Evolutionary conservation across 495 filamentous ascomycete species (phyloP).

Genomic region (Lasiosphaeria hispida): DNA sequence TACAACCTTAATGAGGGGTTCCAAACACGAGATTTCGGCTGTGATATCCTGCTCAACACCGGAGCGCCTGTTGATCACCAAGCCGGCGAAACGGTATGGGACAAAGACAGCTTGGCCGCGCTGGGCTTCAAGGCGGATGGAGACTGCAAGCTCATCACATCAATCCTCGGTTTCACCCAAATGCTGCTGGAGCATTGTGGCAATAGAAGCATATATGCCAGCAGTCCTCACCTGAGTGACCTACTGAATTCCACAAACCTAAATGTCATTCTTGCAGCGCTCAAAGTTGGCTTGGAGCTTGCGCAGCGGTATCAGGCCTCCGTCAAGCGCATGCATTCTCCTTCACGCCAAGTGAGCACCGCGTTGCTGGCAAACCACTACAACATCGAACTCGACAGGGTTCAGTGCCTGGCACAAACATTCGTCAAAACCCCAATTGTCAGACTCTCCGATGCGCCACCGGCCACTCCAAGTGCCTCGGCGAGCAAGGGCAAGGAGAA

Average conservation of each 20-base stretch:
- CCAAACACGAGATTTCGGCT: constrained; percentile 70
- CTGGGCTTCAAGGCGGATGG: constrained; percentile 68
- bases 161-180: constrained; percentile 77
- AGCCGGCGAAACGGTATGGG: constrained; percentile 37
- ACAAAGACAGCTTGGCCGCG: constrained; percentile 48
- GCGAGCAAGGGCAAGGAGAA: constrained; percentile 73
- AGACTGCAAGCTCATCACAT: constrained; percentile 74
- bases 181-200: constrained; percentile 92
- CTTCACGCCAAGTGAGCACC: constrained; percentile 62
- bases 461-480: constrained; percentile 46
- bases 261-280: constrained; percentile 67
- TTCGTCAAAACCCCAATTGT: constrained; percentile 66
- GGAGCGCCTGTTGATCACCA: constrained; percentile 39
- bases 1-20: constrained; percentile 81
- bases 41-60: constrained; percentile 57
- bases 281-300: constrained; percentile 75
- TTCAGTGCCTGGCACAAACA: constrained; percentile 77
- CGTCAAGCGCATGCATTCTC: constrained; percentile 61
- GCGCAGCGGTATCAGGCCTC: constrained; percentile 91
- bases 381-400: constrained; percentile 86
- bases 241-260: constrained; percentile 84
- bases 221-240: constrained; percentile 80
- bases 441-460: constrained; percentile 35
- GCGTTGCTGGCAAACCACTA: constrained; percentile 82
- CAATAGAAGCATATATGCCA: constrained; percentile 93